A percentile compares a stretch with the other conserved stretches of the same genome.
phyloP scores from a whole-genome alignment of 75 land plant genomes.

The Azolla pinnata region DNA sequence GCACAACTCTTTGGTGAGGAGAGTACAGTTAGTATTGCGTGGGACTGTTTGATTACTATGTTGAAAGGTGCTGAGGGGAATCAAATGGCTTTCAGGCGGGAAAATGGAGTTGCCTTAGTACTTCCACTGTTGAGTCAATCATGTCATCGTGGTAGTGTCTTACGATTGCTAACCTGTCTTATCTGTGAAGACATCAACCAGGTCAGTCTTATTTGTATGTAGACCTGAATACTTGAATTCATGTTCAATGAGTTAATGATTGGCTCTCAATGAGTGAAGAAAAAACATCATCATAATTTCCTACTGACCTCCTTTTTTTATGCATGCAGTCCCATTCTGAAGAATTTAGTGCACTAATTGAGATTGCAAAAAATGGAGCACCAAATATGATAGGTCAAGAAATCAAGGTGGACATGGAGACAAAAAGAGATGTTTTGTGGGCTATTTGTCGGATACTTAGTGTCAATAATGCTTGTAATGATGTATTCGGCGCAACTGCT shows the following conservation, averaged over 20 bases:
- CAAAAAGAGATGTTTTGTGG: constrained; percentile 81
- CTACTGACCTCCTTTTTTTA: not conserved
- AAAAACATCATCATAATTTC: too few relatives aligned
- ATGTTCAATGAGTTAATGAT: not conserved
- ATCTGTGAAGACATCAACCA: constrained; percentile 72
- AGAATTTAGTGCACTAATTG: constrained; percentile 71
- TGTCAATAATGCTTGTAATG: constrained; percentile 56
- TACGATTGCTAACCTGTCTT: constrained; percentile 64
- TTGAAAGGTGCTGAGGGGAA: constrained; percentile 71
- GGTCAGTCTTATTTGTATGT: constrained; percentile 30
- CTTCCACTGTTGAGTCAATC: constrained; percentile 67
- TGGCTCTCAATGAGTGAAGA: too few relatives aligned
- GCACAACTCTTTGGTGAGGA: constrained; percentile 65
- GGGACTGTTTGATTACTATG: constrained; percentile 84
- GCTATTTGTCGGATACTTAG: constrained; percentile 76
- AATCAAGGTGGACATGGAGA: constrained; percentile 62
- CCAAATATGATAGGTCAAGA: constrained; percentile 62
- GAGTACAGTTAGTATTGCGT: constrained; percentile 49
- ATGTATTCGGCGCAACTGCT: constrained; percentile 83
- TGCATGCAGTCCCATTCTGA: constrained; percentile 74
- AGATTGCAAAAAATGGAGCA: constrained; percentile 72
- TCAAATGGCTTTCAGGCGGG: constrained; percentile 63
- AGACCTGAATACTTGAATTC: not conserved
- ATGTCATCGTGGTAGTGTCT: constrained; percentile 66
- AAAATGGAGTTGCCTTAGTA: constrained; percentile 53